Evolutionary conservation across 2,329 filamentous ascomycete species (phyloP), one percentile per base, ranked within the genome.

Genomic region (Fusarium sp.): DNA sequence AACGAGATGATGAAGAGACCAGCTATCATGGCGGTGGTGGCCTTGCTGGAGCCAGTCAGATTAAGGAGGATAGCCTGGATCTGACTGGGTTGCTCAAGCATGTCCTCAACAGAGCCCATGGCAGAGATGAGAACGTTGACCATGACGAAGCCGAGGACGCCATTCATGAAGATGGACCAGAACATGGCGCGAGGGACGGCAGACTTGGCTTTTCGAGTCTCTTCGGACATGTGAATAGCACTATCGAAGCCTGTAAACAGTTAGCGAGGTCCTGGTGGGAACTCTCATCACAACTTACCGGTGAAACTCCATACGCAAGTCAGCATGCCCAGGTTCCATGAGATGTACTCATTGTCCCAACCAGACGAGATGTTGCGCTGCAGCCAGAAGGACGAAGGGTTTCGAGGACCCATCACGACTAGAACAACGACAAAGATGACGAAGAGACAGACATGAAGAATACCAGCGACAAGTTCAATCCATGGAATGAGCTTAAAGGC

Each of bases 81-180:
- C 5, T 72, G 75, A 39, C 75, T 78, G 6, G 75, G 34, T 11
- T 77, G 66, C 24, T 42, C 38, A 8, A 78, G 56, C 58, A 77
- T 77, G 36, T 78, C 76, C 6, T 78, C 76, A 2, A 78, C 65
- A 2, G 76, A 74, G 9, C 76, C 75, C 76, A 78, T 78, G 5
- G 74, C 67, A 3, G 76, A 76, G n/a, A 78, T 76, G 6, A 78
- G 66, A 11, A 78, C 72, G 24, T 78, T 78, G 14, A 78, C 76
- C 75, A 78, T 78, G 50, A 78, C n/a, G 52, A 78, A 78, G 11
- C 75, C 76, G 14, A 78, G 74, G 4, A 72, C 59, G 12, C 76
- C 76, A 14, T 78, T 78, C 75, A 78, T 78, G 42, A 78, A 77
- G 54, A 78, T 78, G n/a, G 75, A 78, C 76, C 76, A 78, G 58